Conservation (phyloP, 345 rosid species). For the Cochlearia excelsa region DNA sequence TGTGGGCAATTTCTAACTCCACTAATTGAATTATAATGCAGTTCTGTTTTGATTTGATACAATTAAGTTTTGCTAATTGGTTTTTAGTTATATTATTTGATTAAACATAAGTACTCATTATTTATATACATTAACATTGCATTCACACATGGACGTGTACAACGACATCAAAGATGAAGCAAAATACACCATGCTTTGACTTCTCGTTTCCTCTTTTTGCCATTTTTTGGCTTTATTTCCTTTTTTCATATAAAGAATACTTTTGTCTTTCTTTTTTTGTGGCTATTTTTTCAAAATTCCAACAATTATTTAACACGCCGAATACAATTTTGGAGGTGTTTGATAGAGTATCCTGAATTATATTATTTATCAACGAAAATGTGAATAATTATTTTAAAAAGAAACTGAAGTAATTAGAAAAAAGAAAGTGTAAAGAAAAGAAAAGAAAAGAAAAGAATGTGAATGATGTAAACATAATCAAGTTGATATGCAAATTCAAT, state of each 20-base stretch:
- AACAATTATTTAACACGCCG: too few relatives aligned
- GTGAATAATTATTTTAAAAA: neutral
- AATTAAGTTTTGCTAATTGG: neutral
- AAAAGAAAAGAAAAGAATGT: conserved; percentile 19
- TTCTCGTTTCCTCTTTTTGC: conserved; percentile 14
- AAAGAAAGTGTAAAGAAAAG: neutral
- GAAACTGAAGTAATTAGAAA: too few relatives aligned
- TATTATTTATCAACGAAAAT: too few relatives aligned
- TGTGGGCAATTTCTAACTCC: conserved; percentile 22
- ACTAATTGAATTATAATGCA: conserved; percentile 10
- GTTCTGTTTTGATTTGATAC: conserved; percentile 2
- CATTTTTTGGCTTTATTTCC: neutral
- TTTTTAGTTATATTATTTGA: neutral
- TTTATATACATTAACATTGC: too few relatives aligned
- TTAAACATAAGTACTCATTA: conserved; percentile 9
- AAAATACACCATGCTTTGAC: conserved; percentile 25
- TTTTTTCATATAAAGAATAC: neutral
- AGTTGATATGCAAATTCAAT: conserved; percentile 27
- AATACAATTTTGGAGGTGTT: too few relatives aligned
- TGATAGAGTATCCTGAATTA: too few relatives aligned
- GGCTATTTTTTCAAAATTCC: too few relatives aligned
- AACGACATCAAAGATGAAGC: conserved; percentile 6
- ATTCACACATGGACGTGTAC: neutral
- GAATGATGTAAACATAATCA: conserved; percentile 31
- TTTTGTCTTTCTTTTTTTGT: conserved; percentile 9